These are phyloP conservation scores for Boletellus dicymbophilus DNA, from an alignment of 1,284 basidiomycete genomes.

Conservation along the genomic window DNA sequence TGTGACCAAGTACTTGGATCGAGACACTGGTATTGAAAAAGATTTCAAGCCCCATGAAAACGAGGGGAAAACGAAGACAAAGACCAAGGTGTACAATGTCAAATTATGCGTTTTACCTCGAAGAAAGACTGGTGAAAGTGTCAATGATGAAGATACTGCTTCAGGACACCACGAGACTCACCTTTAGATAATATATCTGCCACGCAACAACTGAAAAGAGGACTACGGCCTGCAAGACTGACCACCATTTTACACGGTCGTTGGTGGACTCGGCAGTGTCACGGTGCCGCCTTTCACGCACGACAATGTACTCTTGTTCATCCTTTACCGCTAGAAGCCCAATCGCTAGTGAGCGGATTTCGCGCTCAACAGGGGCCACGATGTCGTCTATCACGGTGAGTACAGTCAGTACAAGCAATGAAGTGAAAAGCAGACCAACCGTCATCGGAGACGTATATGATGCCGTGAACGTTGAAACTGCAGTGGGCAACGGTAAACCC, in stretches of 20 bases:
- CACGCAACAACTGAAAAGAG: conserved; percentile 91
- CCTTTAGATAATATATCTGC: conserved; percentile 99
- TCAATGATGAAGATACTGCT: conserved; percentile 12
- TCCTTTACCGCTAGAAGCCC: conserved; percentile 93
- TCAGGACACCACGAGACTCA: conserved; percentile 34
- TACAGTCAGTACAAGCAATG: conserved; percentile 18
- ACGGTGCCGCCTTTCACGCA: conserved; percentile 90
- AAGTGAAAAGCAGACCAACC: conserved; percentile 43
- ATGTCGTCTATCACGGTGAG: conserved; percentile 48
- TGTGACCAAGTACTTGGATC: neutral
- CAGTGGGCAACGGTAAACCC: conserved; percentile 1
- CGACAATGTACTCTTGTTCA: conserved; percentile 98
- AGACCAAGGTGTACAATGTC: conserved; percentile 22
- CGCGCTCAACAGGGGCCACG: conserved; percentile 93
- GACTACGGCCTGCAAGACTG: conserved; percentile 86
- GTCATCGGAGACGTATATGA: conserved; percentile 90
- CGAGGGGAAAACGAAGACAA: conserved; percentile 1
- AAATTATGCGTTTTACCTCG: conserved; percentile 93
- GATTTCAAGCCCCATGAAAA: neutral
- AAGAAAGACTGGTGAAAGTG: conserved; percentile 72
- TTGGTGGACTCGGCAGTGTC: conserved; percentile 97
- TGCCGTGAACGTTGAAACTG: conserved; percentile 99
- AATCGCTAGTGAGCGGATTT: conserved; percentile 88
- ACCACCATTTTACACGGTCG: conserved; percentile 99
- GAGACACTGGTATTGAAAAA: neutral